Evolutionary conservation across 164 flowering plant genomes (phyloP).

Genomic region (Chimonanthus praecox): DNA sequence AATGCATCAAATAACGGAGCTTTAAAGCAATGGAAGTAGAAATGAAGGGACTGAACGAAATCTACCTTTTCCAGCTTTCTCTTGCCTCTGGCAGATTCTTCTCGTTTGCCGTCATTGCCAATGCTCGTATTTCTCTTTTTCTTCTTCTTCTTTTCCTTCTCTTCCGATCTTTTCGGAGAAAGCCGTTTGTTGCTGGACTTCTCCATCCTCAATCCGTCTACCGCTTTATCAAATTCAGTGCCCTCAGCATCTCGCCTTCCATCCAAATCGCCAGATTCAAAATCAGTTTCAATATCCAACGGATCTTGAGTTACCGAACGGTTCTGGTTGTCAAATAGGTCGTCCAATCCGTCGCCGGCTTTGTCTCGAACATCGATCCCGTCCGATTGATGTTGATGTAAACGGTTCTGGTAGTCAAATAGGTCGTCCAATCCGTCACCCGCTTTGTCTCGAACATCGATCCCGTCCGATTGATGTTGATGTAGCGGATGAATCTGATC

Average conservation of each 20-base stretch:
- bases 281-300: conserved; percentile 18
- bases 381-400: conserved; percentile 7
- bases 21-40: not conserved
- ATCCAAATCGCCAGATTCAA: conserved; percentile 8
- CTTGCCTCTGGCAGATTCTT: conserved; percentile 20
- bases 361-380: conserved; percentile 13
- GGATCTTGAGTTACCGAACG: conserved; percentile 19
- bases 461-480: conserved; percentile 10
- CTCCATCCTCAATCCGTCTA: conserved; percentile 1
- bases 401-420: conserved; percentile 12
- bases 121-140: conserved; percentile 17
- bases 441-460: conserved; percentile 11
- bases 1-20: not conserved
- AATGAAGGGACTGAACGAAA: not conserved
- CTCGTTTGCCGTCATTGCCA: conserved; percentile 19
- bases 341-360: conserved; percentile 9
- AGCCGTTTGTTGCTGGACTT: conserved; percentile 15
- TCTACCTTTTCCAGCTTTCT: conserved; percentile 47
- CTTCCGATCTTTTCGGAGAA: conserved; percentile 17
- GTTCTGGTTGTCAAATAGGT: conserved; percentile 10
- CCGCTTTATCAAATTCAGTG: conserved; percentile 9
- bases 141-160: conserved; percentile 28
- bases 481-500: not conserved
- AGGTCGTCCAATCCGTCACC: conserved; percentile 9
- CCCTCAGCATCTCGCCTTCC: conserved; percentile 14